Evolutionary conservation across 148 eudicot species (phyloP).

Genomic region (Vaccinium corymbosum): DNA sequence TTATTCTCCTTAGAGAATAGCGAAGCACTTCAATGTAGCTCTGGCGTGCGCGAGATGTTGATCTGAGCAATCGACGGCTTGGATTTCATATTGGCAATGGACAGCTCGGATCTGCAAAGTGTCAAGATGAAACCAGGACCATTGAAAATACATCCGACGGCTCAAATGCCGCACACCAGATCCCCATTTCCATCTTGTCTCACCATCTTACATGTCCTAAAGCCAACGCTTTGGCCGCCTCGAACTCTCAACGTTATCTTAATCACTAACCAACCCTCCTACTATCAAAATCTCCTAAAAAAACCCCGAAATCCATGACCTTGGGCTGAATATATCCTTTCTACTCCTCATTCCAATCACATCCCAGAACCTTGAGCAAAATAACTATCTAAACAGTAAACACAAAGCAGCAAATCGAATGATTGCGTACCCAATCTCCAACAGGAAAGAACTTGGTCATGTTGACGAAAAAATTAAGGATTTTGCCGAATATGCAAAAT

Average conservation of each 20-base stretch:
- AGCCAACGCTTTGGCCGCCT: not conserved
- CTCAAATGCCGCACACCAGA: too few species aligned
- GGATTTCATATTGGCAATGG: too few species aligned
- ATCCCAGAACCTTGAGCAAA: not conserved
- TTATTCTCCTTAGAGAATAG: not conserved
- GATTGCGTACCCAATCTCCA: not conserved
- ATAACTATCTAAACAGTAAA: not conserved
- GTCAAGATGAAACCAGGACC: too few species aligned
- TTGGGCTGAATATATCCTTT: not conserved
- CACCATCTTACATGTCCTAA: not conserved
- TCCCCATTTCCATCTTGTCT: not conserved
- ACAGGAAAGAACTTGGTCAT: not conserved
- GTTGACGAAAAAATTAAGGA: not conserved
- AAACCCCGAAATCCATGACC: not conserved
- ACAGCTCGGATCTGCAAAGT: too few species aligned
- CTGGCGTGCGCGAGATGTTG: too few species aligned
- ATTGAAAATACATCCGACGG: too few species aligned
- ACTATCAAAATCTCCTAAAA: not conserved
- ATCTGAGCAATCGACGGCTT: too few species aligned
- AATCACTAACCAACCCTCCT: not conserved
- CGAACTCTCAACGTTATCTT: not conserved
- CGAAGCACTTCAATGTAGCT: not conserved
- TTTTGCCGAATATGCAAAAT: not conserved
- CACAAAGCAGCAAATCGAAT: not conserved
- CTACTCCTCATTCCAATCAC: not conserved